Evolutionary conservation across 495 filamentous ascomycete species (phyloP).

Genomic region (Parathielavia hyrcaniae): DNA sequence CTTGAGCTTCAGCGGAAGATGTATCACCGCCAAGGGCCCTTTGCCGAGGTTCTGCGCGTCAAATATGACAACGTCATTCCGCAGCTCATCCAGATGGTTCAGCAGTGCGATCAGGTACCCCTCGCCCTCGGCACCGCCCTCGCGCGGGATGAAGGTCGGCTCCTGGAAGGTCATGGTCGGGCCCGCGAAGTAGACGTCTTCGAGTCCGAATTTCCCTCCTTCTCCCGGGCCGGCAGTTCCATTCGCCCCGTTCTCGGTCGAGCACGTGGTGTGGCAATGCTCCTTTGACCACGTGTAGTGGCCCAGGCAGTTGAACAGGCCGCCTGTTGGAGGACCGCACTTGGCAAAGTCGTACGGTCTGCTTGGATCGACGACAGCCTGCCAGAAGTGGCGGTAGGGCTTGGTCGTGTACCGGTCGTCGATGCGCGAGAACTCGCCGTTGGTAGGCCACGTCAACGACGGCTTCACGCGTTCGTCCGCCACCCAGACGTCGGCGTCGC

Average conservation of each 20-base stretch:
- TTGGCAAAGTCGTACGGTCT: conserved; percentile 46
- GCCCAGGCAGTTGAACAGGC: conserved; percentile 44
- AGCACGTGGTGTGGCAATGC: conserved; percentile 16
- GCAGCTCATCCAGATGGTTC: conserved; percentile 47
- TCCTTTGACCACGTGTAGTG: conserved; percentile 40
- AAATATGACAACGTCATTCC: conserved; percentile 48
- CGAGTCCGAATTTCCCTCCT: conserved; percentile 23
- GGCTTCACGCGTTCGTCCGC: conserved; percentile 35
- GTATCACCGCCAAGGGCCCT: conserved; percentile 44
- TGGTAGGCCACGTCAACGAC: conserved; percentile 37
- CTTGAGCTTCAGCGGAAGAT: conserved; percentile 41
- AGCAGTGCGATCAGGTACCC: conserved; percentile 51
- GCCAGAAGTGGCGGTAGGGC: conserved; percentile 51
- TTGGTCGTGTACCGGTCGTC: conserved; percentile 51
- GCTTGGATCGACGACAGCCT: conserved; percentile 42
- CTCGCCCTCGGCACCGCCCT: conserved; percentile 45
- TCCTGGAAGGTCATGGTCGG: conserved; percentile 52
- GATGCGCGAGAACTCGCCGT: conserved; percentile 55
- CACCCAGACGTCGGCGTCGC: conserved; percentile 17
- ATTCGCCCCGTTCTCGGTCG: neutral
- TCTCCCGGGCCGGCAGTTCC: neutral
- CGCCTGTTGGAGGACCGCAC: conserved; percentile 45
- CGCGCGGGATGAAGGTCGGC: conserved; percentile 50
- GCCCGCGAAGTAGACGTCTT: conserved; percentile 44
- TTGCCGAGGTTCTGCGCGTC: conserved; percentile 41